Evolutionary conservation across 169 alveolate genomes (phyloP).

Genomic region (Perkinsus chesapeaki): DNA sequence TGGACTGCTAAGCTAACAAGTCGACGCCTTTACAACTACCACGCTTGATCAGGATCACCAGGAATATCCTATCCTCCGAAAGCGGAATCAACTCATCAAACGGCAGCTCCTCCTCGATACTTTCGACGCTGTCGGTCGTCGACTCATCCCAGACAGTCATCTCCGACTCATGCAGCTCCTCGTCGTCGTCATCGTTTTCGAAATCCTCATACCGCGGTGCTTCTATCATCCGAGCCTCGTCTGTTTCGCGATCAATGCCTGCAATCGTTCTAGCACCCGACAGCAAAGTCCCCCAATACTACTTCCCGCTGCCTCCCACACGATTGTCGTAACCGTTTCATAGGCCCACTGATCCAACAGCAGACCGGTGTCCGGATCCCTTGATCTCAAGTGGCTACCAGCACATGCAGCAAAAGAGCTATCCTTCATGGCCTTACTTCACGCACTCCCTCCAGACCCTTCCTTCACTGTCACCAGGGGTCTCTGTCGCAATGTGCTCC

Average conservation of each 20-base stretch:
- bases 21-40: too few species aligned
- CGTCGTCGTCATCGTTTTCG: background rate
- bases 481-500: background rate
- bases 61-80: background rate
- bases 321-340: background rate
- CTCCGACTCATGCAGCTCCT: background rate
- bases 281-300: background rate
- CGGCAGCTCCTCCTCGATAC: background rate
- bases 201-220: background rate
- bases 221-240: background rate
- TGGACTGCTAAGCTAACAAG: background rate
- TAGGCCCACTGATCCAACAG: background rate
- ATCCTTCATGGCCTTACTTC: background rate
- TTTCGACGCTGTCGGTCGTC: background rate
- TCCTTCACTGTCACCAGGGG: background rate
- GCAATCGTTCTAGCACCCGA: background rate
- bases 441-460: background rate
- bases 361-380: background rate
- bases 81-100: background rate
- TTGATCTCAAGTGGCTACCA: background rate
- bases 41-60: too few species aligned
- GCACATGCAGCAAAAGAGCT: background rate
- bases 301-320: background rate
- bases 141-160: background rate
- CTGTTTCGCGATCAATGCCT: background rate